Evolutionary conservation across 352 stramenopile genomes (phyloP).

Genomic region (Phytopythium vexans): DNA sequence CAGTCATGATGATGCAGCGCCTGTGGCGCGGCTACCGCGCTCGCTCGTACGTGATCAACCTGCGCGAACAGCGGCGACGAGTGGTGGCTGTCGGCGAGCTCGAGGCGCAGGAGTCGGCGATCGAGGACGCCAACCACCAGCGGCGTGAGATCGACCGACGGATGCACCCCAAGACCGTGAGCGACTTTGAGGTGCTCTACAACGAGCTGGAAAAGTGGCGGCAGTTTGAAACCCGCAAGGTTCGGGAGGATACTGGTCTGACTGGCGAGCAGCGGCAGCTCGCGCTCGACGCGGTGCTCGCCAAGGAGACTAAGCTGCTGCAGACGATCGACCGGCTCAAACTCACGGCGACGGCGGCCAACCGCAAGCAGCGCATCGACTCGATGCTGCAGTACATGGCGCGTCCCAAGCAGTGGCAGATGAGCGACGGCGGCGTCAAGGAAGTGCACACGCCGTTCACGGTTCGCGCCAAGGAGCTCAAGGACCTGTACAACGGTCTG

Average conservation of each 20-base stretch:
- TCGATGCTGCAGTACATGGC: constrained; percentile 89
- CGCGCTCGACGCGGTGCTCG: constrained; percentile 57
- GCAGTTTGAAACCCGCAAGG: constrained; percentile 78
- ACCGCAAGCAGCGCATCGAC: constrained; percentile 82
- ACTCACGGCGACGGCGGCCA: constrained; percentile 68
- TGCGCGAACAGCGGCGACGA: constrained; percentile 37
- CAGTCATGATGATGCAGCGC: constrained; percentile 82
- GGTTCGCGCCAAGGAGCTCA: constrained; percentile 86
- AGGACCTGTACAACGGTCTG: constrained; percentile 84
- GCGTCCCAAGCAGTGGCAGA: constrained; percentile 89
- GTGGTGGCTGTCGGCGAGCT: constrained; percentile 24
- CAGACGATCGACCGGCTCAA: constrained; percentile 91
- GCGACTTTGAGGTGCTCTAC: constrained; percentile 91
- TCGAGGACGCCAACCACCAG: constrained; percentile 46
- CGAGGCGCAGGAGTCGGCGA: constrained; percentile 47
- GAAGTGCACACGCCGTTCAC: constrained; percentile 90
- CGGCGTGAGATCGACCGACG: constrained; percentile 79
- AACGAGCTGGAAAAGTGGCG: constrained; percentile 93
- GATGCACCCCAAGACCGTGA: constrained; percentile 82
- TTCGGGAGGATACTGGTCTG: constrained; percentile 40
- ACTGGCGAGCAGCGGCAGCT: constrained; percentile 25
- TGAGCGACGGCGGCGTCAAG: constrained; percentile 87
- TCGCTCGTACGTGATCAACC: constrained; percentile 39
- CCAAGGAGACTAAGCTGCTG: constrained; percentile 82
- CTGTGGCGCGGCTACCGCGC: constrained; percentile 85